These are phyloP conservation scores for Fraxinus velutina DNA, from an alignment of 305 asterid genomes.

Conservation along the genomic window DNA sequence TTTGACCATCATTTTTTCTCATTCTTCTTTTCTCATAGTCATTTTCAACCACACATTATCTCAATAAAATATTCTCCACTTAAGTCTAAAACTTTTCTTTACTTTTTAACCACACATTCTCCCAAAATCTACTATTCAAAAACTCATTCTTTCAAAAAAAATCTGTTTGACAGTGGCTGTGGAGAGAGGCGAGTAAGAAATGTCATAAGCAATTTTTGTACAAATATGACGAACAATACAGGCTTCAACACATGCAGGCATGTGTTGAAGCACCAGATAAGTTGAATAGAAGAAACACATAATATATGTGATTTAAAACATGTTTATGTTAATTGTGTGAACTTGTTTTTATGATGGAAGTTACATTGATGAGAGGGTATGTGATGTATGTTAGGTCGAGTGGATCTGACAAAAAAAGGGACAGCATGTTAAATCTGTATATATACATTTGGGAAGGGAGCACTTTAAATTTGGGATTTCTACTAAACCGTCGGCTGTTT, in stretches of 20 bases:
- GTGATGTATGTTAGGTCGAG: background rate
- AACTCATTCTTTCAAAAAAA: background rate
- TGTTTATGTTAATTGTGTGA: background rate
- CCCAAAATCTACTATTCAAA: background rate
- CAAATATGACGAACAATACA: background rate
- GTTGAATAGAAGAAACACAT: background rate
- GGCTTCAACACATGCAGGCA: background rate
- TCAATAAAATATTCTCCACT: background rate
- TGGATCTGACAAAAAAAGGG: background rate
- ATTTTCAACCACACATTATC: background rate
- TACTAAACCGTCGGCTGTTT: background rate
- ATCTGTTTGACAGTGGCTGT: background rate
- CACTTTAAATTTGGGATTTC: background rate
- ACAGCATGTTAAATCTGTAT: background rate
- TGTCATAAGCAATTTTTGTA: background rate
- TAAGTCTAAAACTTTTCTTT: background rate
- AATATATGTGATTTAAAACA: background rate
- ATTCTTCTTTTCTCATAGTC: background rate
- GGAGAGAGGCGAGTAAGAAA: background rate
- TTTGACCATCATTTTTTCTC: background rate
- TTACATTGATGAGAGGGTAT: background rate
- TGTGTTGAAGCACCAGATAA: background rate
- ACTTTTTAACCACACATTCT: background rate
- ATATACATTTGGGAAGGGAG: background rate
- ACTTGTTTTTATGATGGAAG: constrained; percentile 2